Conservation (phyloP, 805 yeast genomes). For the Wickerhamomyces canadensis region DNA sequence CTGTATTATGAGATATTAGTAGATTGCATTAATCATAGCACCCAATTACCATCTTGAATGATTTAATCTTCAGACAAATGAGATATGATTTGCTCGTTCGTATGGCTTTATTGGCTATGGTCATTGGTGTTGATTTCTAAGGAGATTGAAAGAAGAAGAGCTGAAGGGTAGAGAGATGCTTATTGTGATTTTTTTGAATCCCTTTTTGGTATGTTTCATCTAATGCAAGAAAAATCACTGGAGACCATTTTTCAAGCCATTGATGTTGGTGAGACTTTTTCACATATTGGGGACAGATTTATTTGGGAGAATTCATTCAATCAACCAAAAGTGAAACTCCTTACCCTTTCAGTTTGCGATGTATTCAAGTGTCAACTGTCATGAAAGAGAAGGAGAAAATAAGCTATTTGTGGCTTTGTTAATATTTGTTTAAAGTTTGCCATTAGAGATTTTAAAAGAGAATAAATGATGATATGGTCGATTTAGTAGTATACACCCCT, state of each 20-base stretch:
- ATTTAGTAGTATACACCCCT: neutral
- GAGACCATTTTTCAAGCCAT: constrained; percentile 20
- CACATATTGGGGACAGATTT: constrained; percentile 2
- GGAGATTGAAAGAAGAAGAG: no score
- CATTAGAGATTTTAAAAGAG: neutral
- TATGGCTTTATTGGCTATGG: constrained; percentile 98
- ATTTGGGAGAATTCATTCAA: no score
- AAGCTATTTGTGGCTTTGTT: no score
- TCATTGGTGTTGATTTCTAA: constrained; percentile 85
- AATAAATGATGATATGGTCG: neutral
- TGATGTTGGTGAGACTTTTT: no score
- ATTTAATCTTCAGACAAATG: constrained; percentile 99
- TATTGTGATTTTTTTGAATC: neutral
- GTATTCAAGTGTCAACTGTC: no score
- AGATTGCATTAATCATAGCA: no score
- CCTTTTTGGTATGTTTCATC: neutral
- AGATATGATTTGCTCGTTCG: constrained; percentile 96
- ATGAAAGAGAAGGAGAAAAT: no score
- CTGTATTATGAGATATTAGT: no score
- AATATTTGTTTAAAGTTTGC: constrained; percentile 1
- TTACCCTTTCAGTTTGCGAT: no score
- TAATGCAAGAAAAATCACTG: constrained; percentile 12
- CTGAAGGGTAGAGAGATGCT: neutral
- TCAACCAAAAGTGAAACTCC: no score
- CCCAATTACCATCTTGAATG: no score